phyloP scores from a whole-genome alignment of 306 rosid genomes.

The Boehmeria nivea region DNA sequence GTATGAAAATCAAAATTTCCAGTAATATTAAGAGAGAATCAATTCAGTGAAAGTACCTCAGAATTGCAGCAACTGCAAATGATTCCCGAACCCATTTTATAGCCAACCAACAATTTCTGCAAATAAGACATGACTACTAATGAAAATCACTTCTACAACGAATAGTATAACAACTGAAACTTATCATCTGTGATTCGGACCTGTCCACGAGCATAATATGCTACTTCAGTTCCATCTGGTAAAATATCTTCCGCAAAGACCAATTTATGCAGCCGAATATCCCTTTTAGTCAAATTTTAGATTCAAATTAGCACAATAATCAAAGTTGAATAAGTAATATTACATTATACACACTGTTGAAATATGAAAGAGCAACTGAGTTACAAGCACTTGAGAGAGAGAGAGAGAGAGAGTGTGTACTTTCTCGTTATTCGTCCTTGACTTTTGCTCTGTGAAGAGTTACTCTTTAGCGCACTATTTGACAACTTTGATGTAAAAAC shows the following conservation, averaged over 20 bases:
- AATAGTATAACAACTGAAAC: conserved; percentile 3
- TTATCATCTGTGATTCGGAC: conserved; percentile 28
- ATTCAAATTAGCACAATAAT: neutral
- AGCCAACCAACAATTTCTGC: conserved; percentile 74
- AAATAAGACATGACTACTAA: conserved; percentile 20
- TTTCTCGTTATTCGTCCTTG: conserved; percentile 81
- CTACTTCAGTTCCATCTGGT: conserved; percentile 80
- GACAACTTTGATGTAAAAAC: conserved; percentile 29
- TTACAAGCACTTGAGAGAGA: neutral
- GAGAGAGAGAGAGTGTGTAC: conserved; percentile 35
- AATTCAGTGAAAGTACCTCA: conserved; percentile 46
- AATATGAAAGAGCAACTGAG: neutral
- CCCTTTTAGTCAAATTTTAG: conserved; percentile 40
- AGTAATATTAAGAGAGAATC: conserved; percentile 9
- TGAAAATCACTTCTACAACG: conserved; percentile 14
- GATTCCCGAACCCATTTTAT: conserved; percentile 67
- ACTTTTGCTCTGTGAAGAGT: conserved; percentile 50
- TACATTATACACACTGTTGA: neutral
- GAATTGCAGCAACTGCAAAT: conserved; percentile 68
- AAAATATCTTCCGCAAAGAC: conserved; percentile 78
- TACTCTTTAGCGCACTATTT: conserved; percentile 41
- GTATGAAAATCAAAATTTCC: conserved; percentile 5
- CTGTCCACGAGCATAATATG: conserved; percentile 74
- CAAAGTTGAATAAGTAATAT: neutral
- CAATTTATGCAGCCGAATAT: conserved; percentile 74